Evolutionary conservation across 129 eudicot genomes (phyloP).

Genomic region (Sambucus nigra): DNA sequence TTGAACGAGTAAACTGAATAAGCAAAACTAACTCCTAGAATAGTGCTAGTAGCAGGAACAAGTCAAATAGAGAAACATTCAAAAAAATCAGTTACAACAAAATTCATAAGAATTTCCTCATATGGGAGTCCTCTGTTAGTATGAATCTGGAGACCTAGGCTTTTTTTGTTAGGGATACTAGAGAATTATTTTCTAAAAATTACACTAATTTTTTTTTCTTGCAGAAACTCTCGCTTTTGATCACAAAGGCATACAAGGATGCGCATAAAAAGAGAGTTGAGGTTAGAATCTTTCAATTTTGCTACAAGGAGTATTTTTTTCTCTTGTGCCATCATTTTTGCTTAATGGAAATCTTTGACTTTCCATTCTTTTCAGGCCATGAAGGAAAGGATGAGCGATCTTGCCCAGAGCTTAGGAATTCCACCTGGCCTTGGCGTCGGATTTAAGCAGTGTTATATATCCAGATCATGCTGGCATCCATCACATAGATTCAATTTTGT

Average conservation of each 20-base stretch:
- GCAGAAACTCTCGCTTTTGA: slow-evolving; percentile 75
- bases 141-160: no score
- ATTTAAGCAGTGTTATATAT: slow-evolving; percentile 35
- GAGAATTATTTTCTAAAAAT: not conserved
- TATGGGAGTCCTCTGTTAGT: no score
- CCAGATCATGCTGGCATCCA: slow-evolving; percentile 5
- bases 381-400: slow-evolving; percentile 94
- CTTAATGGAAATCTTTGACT: not conserved
- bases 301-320: not conserved
- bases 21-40: no score
- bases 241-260: slow-evolving; percentile 83
- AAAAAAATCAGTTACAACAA: no score
- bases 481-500: slow-evolving; percentile 34
- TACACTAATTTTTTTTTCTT: not conserved
- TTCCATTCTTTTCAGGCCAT: slow-evolving; percentile 43
- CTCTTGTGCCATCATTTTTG: no score
- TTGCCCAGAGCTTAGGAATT: slow-evolving; percentile 93
- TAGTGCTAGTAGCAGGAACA: no score
- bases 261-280: slow-evolving; percentile 82
- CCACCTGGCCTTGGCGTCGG: slow-evolving; percentile 75
- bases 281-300: slow-evolving; percentile 22
- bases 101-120: no score
- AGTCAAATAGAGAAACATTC: no score
- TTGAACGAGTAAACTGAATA: no score
- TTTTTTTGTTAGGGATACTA: no score